Conservation (phyloP, 2,329 filamentous ascomycete species). For the Davidsoniella neocaledoniae region DNA sequence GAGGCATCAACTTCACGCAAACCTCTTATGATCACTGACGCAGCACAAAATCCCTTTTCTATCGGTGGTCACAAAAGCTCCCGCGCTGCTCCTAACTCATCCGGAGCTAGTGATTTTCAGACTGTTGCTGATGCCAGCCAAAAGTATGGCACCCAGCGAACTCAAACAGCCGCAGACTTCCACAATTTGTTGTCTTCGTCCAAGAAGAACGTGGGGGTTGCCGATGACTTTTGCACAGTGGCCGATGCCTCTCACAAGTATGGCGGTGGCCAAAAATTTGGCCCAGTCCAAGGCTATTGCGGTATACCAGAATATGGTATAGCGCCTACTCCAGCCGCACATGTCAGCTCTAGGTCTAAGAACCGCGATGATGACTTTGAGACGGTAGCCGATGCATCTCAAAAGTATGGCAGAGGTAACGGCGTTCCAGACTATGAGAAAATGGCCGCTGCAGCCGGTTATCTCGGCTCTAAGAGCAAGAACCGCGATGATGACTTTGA, state of each 20-base stretch:
- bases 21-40: background rate
- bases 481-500: background rate
- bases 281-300: too few species aligned
- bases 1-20: constrained; percentile 1
- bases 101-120: background rate
- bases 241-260: constrained; percentile 7
- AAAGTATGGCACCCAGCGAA: background rate
- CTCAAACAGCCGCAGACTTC: too few species aligned
- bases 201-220: too few species aligned
- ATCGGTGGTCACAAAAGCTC: background rate
- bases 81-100: background rate
- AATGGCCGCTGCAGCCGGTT: background rate
- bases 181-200: too few species aligned
- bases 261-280: background rate
- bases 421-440: too few species aligned
- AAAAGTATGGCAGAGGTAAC: background rate
- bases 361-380: background rate
- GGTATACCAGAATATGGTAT: too few species aligned
- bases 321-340: too few species aligned
- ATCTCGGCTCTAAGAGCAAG: too few species aligned
- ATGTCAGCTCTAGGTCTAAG: background rate
- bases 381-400: background rate
- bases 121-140: constrained; percentile 7
- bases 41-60: background rate
- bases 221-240: constrained; percentile 5